phyloP scores from a whole-genome alignment of 1,139 yeast species.

The Hyphopichia buzzinii region DNA sequence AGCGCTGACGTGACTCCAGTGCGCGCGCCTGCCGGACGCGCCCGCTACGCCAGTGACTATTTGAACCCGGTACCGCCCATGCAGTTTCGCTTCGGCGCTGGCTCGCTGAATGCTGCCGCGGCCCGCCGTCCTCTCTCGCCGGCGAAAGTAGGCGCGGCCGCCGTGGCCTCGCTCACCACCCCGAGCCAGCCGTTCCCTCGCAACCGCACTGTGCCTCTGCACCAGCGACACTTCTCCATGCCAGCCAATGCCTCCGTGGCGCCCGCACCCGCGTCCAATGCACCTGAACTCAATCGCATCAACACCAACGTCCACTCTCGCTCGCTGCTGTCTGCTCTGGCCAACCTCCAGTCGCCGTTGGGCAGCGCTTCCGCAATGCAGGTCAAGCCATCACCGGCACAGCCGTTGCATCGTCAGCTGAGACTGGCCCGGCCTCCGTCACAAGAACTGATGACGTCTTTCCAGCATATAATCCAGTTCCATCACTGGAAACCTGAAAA shows the following conservation, averaged over 20 bases:
- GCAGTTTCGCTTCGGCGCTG: conserved; percentile 43
- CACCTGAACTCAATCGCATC: conserved; percentile 12
- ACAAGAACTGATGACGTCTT: conserved; percentile 51
- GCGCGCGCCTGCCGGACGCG: not conserved
- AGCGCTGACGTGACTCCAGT: not conserved
- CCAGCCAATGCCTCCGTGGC: conserved; percentile 27
- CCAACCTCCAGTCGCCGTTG: conserved; percentile 17
- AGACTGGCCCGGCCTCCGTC: conserved; percentile 37
- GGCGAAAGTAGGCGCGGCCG: conserved; percentile 70
- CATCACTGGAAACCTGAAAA: conserved; percentile 53
- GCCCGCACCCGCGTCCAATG: not conserved
- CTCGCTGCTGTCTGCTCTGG: not conserved
- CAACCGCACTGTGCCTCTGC: conserved; percentile 21
- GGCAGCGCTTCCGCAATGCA: conserved; percentile 39
- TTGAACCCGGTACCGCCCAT: conserved; percentile 36
- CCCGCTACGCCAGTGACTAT: conserved; percentile 16
- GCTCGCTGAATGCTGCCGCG: conserved; percentile 12
- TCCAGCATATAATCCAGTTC: conserved; percentile 51
- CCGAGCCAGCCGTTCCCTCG: conserved; percentile 32
- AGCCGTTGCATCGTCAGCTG: conserved; percentile 39
- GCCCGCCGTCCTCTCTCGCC: conserved; percentile 50
- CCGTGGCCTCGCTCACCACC: conserved; percentile 54
- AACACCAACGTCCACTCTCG: conserved; percentile 8
- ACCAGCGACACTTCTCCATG: conserved; percentile 46
- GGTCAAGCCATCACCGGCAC: conserved; percentile 46